phyloP scores from a whole-genome alignment of 225 moss, liverwort and hornwort species.

The Polytrichum formosum region DNA sequence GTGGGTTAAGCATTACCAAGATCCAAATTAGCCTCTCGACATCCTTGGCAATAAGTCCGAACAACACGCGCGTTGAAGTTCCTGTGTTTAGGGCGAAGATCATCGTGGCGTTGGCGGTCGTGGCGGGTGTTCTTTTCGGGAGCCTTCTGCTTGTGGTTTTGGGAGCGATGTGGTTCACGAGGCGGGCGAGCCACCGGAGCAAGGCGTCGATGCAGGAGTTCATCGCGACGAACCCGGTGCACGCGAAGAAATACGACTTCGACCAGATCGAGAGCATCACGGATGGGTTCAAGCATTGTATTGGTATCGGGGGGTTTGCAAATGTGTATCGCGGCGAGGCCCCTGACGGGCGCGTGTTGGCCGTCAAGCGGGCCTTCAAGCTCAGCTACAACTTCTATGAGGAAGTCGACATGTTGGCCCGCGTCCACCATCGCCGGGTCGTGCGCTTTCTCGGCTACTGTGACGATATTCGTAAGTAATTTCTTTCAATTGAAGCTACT shows the following conservation, averaged over 20 bases:
- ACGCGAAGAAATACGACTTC: not conserved
- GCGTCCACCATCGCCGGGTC: conserved; percentile 6
- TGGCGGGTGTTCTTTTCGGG: not conserved
- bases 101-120: not conserved
- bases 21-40: not conserved
- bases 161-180: not conserved
- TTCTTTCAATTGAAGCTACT: too few species aligned
- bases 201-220: not conserved
- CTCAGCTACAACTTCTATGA: conserved; percentile 17
- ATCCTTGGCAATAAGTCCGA: not conserved
- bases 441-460: conserved; percentile 10
- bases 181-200: not conserved
- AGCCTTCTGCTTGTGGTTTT: not conserved
- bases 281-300: not conserved
- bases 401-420: conserved; percentile 13
- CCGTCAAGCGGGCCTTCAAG: conserved; percentile 18
- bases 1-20: not conserved
- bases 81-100: not conserved
- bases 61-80: not conserved
- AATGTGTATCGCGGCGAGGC: not conserved
- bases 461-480: not conserved
- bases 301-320: conserved; percentile 19
- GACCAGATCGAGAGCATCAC: not conserved
- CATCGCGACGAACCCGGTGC: not conserved
- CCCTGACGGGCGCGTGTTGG: conserved; percentile 9